Base-by-base conservation (phyloP, 345 rosid genomes). In the Hibiscus trionum region DNA sequence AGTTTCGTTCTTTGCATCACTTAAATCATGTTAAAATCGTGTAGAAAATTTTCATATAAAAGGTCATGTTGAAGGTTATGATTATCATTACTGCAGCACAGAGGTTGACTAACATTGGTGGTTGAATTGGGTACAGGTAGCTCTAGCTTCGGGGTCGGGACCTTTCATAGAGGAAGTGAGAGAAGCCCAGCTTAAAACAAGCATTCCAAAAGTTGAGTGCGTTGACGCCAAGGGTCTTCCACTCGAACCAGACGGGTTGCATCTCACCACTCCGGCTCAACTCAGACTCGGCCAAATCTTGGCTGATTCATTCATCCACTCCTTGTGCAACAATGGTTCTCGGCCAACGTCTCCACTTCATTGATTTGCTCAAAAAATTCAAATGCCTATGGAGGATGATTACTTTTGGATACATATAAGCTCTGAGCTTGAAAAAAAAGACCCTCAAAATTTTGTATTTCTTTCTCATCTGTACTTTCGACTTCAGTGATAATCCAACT, bases 161-260 rank as follows among this genome's bases (percentile, higher is more conserved):
- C 86, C 86, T 55, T 85, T 78, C 49, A 12, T 80, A 7, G 83
- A 82, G 11, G 84, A 76, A 17, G 91, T 94, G 26, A 87, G 98
- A 61, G 73, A 84, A 79, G 88, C 88, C 8, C 98, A 91, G 71
- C 58, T 88, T 4, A 77, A 72, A 35, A 77, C 80, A 19, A 76
- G 73, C 21, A 62, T 87, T 8, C 79, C 76, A 15, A 86, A 94
- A 27, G 88, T 90, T 79, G 72, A 75, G 16, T 77, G 87, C 60
- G 89, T 90, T 16, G 97, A 90, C 33, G 96, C 95, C 29, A 85
- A 77, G 85, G 96, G 97, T 7, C 80, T 90, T 42, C 83, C 83
- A 4, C 88, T 94, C 1, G 84, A 83, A 72, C 90, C 88, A 1
- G 97, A 87, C 52, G 78, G 82, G 63, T 83, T 91, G 69, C 98